A percentile compares a stretch with the other conserved stretches of the same genome.
These are phyloP conservation scores for Tetraselmis striata DNA, from an alignment of 139 green algal species.

Conservation along the genomic window DNA sequence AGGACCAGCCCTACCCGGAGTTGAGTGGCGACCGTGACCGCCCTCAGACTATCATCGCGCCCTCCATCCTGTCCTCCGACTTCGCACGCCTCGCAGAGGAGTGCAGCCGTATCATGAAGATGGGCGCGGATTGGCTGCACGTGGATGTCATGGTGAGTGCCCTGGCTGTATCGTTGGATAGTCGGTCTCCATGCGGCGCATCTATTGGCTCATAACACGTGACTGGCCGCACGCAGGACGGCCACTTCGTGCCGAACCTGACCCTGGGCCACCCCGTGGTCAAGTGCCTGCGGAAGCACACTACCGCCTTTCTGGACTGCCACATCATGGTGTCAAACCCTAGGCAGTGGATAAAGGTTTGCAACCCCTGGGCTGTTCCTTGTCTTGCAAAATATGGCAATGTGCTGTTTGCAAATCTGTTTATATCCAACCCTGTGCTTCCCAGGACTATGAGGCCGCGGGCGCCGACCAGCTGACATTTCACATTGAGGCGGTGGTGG, in stretches of 20 bases:
- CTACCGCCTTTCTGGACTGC: constrained; percentile 55
- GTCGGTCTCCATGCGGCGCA: background rate
- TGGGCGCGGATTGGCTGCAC: constrained; percentile 40
- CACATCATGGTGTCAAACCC: constrained; percentile 48
- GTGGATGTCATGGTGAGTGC: constrained; percentile 59
- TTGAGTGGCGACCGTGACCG: background rate
- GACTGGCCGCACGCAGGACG: background rate
- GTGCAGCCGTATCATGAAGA: background rate
- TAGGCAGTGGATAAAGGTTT: background rate
- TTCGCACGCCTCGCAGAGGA: background rate
- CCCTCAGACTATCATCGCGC: background rate
- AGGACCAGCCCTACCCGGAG: background rate
- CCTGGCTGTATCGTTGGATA: background rate
- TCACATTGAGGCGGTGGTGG: constrained; percentile 23
- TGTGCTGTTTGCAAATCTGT: too few relatives aligned
- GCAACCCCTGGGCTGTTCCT: too few relatives aligned
- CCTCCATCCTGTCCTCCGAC: background rate
- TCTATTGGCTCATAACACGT: background rate
- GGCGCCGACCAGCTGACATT: constrained; percentile 28
- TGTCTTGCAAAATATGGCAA: too few relatives aligned
- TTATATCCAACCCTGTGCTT: too few relatives aligned
- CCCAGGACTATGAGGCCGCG: constrained; percentile 7
- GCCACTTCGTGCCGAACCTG: constrained; percentile 36
- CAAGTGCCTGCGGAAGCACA: constrained; percentile 37
- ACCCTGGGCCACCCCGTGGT: constrained; percentile 62